Conservation (phyloP, 2,329 filamentous ascomycete genomes). For the Ascosphaera apis region DNA sequence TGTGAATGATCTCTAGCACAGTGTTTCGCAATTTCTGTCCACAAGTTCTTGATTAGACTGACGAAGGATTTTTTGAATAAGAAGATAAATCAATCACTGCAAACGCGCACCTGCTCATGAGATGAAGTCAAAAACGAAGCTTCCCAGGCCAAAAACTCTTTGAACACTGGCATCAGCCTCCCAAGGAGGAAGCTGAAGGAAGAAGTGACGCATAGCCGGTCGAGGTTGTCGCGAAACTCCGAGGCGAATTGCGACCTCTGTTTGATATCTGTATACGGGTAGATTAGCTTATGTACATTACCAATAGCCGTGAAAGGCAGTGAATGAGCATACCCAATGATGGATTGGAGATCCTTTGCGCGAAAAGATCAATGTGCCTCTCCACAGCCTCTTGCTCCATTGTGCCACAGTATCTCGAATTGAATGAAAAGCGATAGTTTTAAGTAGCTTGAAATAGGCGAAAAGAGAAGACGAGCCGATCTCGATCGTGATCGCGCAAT, state of each 20-base stretch:
- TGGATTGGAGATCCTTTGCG: slow-evolving; percentile 24
- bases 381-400: slow-evolving; percentile 16
- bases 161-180: slow-evolving; percentile 73
- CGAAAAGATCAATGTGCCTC: slow-evolving; percentile 26
- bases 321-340: slow-evolving; percentile 20
- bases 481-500: background rate
- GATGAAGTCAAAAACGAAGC: slow-evolving; percentile 83
- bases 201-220: slow-evolving; percentile 53
- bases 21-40: slow-evolving; percentile 67
- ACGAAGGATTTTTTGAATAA: slow-evolving; percentile 1
- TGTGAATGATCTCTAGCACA: slow-evolving; percentile 81
- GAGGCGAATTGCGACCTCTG: slow-evolving; percentile 61
- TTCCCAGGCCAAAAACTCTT: slow-evolving; percentile 60
- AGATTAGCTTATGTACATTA: slow-evolving; percentile 2
- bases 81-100: slow-evolving; percentile 1
- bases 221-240: slow-evolving; percentile 74
- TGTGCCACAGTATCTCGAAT: slow-evolving; percentile 4
- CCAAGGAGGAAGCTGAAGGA: slow-evolving; percentile 64
- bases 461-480: background rate
- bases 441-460: background rate
- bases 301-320: slow-evolving; percentile 1
- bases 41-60: slow-evolving; percentile 1
- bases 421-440: slow-evolving; percentile 8
- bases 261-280: slow-evolving; percentile 41
- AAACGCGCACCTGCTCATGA: slow-evolving; percentile 49